Evolutionary conservation across 2,329 filamentous ascomycete species (phyloP).

Genomic region (Xylaria sp.): DNA sequence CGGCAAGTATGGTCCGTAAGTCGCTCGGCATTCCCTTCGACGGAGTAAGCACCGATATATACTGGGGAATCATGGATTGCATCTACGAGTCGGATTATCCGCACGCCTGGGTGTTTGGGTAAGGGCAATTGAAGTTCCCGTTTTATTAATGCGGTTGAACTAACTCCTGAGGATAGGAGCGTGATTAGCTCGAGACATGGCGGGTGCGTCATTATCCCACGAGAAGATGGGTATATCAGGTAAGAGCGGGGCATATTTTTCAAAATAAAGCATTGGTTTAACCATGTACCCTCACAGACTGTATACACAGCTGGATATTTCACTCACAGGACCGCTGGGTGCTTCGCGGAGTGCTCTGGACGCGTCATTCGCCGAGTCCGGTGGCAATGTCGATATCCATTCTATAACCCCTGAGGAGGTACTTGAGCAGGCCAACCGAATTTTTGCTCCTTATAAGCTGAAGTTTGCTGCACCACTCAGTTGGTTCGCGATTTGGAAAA

Average conservation of each 20-base stretch:
- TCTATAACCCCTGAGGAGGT: slow-evolving; percentile 51
- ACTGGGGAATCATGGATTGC: slow-evolving; percentile 50
- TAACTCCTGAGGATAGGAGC: too few species aligned
- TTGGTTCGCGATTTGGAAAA: slow-evolving; percentile 52
- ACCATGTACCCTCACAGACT: slow-evolving; percentile 34
- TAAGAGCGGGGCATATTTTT: too few species aligned
- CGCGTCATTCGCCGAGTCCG: slow-evolving; percentile 43
- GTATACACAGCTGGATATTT: slow-evolving; percentile 47
- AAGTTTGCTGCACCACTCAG: slow-evolving; percentile 47
- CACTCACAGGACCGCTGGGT: slow-evolving; percentile 41
- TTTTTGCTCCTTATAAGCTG: slow-evolving; percentile 49
- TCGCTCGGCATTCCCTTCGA: slow-evolving; percentile 47
- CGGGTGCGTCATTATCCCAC: slow-evolving; percentile 48
- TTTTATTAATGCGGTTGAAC: too few species aligned
- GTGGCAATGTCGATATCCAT: slow-evolving; percentile 46
- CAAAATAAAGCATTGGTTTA: too few species aligned
- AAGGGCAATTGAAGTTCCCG: too few species aligned
- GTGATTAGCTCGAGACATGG: slow-evolving; percentile 47
- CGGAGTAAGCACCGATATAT: slow-evolving; percentile 48
- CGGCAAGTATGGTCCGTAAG: slow-evolving; percentile 47
- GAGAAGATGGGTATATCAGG: slow-evolving; percentile 49
- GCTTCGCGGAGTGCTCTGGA: slow-evolving; percentile 41
- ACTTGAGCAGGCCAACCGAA: slow-evolving; percentile 48
- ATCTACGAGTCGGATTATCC: slow-evolving; percentile 47
- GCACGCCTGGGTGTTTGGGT: slow-evolving; percentile 48